phyloP scores from a whole-genome alignment of 495 filamentous ascomycete species.

The Aspergillus avenaceus region DNA sequence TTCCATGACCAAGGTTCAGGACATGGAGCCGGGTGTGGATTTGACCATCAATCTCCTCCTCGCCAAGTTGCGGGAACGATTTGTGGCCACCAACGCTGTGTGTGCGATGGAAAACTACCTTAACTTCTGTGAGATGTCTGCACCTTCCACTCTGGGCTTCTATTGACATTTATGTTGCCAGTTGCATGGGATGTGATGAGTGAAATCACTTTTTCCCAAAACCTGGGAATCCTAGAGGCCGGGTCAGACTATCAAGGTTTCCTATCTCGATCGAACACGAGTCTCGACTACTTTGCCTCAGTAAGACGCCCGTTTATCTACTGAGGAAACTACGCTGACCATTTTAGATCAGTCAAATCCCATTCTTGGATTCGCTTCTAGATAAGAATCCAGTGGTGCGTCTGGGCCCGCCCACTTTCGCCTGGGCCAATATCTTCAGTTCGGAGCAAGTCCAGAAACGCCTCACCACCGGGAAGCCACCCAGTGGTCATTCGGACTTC shows the following conservation, averaged over 20 bases:
- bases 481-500: not conserved
- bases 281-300: slow-evolving; percentile 30
- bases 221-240: slow-evolving; percentile 13
- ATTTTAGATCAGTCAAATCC: slow-evolving; percentile 20
- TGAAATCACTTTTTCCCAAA: slow-evolving; percentile 29
- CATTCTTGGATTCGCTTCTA: slow-evolving; percentile 14
- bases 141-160: not conserved
- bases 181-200: slow-evolving; percentile 37
- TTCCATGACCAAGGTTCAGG: slow-evolving; percentile 27
- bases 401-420: slow-evolving; percentile 20
- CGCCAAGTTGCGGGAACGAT: slow-evolving; percentile 12
- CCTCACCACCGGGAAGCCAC: not conserved
- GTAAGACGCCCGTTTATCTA: slow-evolving; percentile 10
- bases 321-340: not conserved
- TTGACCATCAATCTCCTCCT: slow-evolving; percentile 21
- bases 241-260: not conserved
- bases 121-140: slow-evolving; percentile 5
- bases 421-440: slow-evolving; percentile 23
- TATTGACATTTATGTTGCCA: not conserved
- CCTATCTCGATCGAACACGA: slow-evolving; percentile 10
- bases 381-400: slow-evolving; percentile 23
- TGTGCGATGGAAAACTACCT: slow-evolving; percentile 14
- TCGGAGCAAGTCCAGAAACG: slow-evolving; percentile 18
- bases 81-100: not conserved
- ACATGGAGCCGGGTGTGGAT: slow-evolving; percentile 24